These are phyloP conservation scores for Stephania cephalantha DNA, from an alignment of 164 flowering plant species.

Conservation along the genomic window DNA sequence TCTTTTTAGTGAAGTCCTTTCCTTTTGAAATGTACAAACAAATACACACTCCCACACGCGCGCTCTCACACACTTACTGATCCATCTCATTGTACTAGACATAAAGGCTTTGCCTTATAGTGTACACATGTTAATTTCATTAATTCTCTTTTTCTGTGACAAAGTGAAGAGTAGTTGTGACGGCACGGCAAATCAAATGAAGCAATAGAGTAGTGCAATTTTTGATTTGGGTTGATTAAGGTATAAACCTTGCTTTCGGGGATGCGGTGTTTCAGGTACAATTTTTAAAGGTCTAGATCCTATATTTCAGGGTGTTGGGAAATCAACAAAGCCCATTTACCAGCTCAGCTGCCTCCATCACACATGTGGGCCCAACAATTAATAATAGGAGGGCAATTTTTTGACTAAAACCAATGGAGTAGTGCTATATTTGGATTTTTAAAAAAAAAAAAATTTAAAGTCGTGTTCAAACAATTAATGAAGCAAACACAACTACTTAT, in stretches of 20 bases:
- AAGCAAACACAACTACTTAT: too few species aligned
- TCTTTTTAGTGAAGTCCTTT: too few species aligned
- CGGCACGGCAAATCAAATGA: constrained; percentile 15
- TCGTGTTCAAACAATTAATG: too few species aligned
- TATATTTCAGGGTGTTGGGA: neutral
- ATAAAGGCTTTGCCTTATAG: neutral
- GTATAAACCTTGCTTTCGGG: constrained; percentile 14
- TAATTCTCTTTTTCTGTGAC: neutral
- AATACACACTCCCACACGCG: too few species aligned
- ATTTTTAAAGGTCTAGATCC: neutral
- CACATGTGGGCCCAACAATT: too few species aligned
- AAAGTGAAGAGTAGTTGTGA: constrained; percentile 10
- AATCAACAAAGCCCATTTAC: neutral
- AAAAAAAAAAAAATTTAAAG: too few species aligned
- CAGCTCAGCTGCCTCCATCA: neutral
- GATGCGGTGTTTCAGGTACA: neutral
- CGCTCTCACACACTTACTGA: too few species aligned
- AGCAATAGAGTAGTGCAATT: neutral
- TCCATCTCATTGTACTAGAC: too few species aligned
- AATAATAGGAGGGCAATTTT: too few species aligned
- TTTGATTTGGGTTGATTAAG: constrained; percentile 22
- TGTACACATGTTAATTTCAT: neutral
- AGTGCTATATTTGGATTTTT: too few species aligned
- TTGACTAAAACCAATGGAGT: too few species aligned
- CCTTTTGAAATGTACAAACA: too few species aligned